phyloP scores from a whole-genome alignment of 2,329 filamentous ascomycete species.

The Xylaria hypoxylon region DNA sequence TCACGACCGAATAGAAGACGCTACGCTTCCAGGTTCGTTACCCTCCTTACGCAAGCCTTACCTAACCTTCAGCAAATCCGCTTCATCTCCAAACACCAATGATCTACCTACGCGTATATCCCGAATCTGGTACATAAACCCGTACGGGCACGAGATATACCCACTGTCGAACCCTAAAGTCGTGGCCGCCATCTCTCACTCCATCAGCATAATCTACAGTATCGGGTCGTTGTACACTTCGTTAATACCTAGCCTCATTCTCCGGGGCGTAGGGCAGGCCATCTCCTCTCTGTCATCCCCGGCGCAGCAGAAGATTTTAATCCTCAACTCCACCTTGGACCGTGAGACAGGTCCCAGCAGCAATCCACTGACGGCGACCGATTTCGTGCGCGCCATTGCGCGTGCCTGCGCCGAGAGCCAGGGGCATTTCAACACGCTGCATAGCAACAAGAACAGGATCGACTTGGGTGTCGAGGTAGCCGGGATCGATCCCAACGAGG shows the following conservation, averaged over 20 bases:
- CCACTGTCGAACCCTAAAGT: conserved; percentile 86
- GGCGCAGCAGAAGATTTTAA: conserved; percentile 78
- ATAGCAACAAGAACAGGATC: background rate
- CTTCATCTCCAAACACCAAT: conserved; percentile 48
- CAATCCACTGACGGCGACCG: conserved; percentile 75
- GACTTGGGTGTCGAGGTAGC: conserved; percentile 7
- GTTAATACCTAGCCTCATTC: conserved; percentile 83
- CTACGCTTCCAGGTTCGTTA: conserved; percentile 83
- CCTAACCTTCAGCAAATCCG: conserved; percentile 80
- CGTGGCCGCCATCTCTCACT: conserved; percentile 71
- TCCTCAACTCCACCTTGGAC: conserved; percentile 86
- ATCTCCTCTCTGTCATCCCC: conserved; percentile 49
- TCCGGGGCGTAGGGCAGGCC: conserved; percentile 78
- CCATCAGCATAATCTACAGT: conserved; percentile 83
- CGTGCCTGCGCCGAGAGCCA: conserved; percentile 78
- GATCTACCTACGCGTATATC: conserved; percentile 82
- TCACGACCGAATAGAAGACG: conserved; percentile 79
- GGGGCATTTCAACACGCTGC: conserved; percentile 51
- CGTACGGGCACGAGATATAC: conserved; percentile 95
- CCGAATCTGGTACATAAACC: conserved; percentile 96
- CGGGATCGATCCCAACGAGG: background rate
- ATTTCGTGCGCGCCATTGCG: conserved; percentile 85
- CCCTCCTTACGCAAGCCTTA: conserved; percentile 83
- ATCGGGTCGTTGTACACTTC: conserved; percentile 96
- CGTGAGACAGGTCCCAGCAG: conserved; percentile 82